phyloP scores from a whole-genome alignment of 2,329 filamentous ascomycete species.

The Helminthosporium solani region DNA sequence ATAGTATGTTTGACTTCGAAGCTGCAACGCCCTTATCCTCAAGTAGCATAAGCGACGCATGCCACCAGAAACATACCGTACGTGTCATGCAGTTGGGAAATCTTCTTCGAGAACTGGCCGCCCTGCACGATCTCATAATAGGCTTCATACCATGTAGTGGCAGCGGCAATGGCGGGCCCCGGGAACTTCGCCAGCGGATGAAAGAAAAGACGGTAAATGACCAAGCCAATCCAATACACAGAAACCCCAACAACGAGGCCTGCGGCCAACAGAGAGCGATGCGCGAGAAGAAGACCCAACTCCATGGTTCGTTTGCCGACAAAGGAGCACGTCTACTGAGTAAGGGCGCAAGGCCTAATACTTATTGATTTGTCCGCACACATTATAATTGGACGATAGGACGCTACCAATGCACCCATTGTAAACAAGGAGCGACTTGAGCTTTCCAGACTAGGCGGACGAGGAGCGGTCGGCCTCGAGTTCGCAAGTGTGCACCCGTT shows the following conservation, averaged over 20 bases:
- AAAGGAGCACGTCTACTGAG: too few species aligned
- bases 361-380: too few species aligned
- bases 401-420: too few species aligned
- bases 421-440: too few species aligned
- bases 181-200: conserved; percentile 50
- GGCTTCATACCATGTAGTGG: conserved; percentile 37
- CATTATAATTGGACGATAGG: too few species aligned
- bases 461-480: too few species aligned
- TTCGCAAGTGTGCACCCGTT: too few species aligned
- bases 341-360: too few species aligned
- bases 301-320: conserved; percentile 13
- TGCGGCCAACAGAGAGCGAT: conserved; percentile 8
- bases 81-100: conserved; percentile 32
- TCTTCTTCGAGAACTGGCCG: conserved; percentile 35
- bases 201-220: conserved; percentile 45
- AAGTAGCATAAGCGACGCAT: background rate
- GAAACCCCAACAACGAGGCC: conserved; percentile 12
- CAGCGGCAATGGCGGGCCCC: conserved; percentile 41
- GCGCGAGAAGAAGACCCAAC: conserved; percentile 8
- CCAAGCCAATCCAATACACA: conserved; percentile 21
- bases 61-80: conserved; percentile 25
- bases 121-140: conserved; percentile 36
- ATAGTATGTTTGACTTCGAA: too few species aligned
- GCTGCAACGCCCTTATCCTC: too few species aligned
- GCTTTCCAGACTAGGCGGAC: too few species aligned